These are phyloP conservation scores for Bromus sterilis DNA, from an alignment of 176 grass and related monocot species.

Conservation along the genomic window DNA sequence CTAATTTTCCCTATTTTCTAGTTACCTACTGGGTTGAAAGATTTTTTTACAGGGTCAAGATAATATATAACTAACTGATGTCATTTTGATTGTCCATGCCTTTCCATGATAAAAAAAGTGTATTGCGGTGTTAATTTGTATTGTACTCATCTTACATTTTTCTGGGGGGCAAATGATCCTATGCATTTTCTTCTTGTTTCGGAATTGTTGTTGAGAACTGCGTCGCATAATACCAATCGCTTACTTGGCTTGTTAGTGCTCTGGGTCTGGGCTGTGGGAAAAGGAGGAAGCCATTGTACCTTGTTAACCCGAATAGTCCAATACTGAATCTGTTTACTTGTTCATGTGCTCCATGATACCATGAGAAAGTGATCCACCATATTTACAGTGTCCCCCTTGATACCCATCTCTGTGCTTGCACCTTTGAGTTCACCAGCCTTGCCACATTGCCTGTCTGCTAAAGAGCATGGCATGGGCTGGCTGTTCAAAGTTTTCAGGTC, in stretches of 20 bases:
- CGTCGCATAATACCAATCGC: background rate
- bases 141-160: background rate
- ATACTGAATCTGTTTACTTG: background rate
- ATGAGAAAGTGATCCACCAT: background rate
- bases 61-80: background rate
- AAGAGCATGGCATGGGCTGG: background rate
- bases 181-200: background rate
- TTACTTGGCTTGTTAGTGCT: background rate
- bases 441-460: conserved; percentile 20
- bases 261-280: no score
- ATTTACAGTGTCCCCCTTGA: background rate
- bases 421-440: conserved; percentile 13
- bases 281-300: no score
- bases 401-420: background rate
- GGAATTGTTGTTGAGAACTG: background rate
- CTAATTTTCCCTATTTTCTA: background rate
- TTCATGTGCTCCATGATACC: background rate
- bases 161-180: background rate
- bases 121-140: background rate
- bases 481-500: conserved; percentile 2
- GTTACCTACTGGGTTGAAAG: background rate
- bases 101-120: background rate
- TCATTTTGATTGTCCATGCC: background rate
- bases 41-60: background rate
- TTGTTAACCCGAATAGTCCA: background rate